phyloP scores from a whole-genome alignment of 2,329 filamentous ascomycete species.

The Thielaviopsis ethacetica region DNA sequence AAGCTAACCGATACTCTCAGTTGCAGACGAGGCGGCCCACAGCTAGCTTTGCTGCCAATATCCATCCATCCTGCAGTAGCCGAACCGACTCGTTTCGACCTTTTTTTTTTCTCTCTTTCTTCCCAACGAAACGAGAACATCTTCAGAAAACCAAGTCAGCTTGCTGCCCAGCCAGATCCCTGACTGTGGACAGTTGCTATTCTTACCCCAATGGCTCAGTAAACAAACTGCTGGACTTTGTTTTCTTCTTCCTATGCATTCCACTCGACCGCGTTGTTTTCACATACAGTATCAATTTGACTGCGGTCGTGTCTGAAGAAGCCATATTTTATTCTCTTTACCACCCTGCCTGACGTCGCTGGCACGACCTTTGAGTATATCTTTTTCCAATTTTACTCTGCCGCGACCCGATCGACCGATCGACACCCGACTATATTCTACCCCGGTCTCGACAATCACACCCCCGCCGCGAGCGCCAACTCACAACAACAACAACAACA shows the following conservation, averaged over 20 bases:
- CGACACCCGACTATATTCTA: no score
- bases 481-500: no score
- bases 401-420: not conserved
- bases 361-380: not conserved
- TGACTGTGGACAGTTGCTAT: no score
- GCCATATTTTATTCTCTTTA: not conserved
- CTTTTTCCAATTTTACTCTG: not conserved
- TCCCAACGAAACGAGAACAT: not conserved
- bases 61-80: no score
- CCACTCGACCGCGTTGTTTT: not conserved
- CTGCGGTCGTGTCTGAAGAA: not conserved
- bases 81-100: no score
- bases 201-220: not conserved
- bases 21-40: no score
- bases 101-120: no score
- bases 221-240: not conserved
- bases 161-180: not conserved
- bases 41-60: no score
- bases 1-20: no score
- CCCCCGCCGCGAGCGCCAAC: not conserved
- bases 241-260: constrained; percentile 2
- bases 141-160: not conserved
- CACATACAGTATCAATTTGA: constrained; percentile 3
- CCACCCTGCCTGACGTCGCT: not conserved
- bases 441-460: not conserved